Base-by-base conservation (phyloP, 2,329 filamentous ascomycete species). In the Drechslerella coelobrocha region DNA sequence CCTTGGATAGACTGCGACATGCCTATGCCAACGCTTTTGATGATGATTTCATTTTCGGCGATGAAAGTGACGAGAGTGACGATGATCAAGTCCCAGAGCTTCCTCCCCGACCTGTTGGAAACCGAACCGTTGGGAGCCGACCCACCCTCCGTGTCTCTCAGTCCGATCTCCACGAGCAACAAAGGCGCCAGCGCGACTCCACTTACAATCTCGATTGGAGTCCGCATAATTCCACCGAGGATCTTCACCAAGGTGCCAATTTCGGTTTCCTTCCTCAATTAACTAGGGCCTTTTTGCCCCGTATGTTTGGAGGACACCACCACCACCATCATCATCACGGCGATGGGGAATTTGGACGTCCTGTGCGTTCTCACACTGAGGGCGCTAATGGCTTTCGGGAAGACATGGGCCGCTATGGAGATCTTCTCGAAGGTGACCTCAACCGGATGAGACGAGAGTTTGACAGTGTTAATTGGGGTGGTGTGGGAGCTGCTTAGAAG, bases 171-270 rank as follows among this genome's bases (percentile, higher is more conserved):
- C 24, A 51, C 14, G 65, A 69, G 48, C 43, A 51, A 19, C 65
- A 57, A 4, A 57, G 52, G 31, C 52, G 27, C 9, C 62, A 69
- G 43, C 57, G 65, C n/a, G 59, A 62, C 17, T 69, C 65, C 17
- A 56, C 41, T 24, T 69, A 69, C 19, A 69, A 69, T 43, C 65
- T 69, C 12, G 65, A 69, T 24, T 69, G 65, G 65, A 69, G 65
- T 19, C 65, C 65, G 1, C 65, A 62, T 23, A 34, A 61, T 10
- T 69, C 65, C 17, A 57, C 17, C 4, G 65, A 69, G 26, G 47
- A 59, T 21, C 37, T 69, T 5, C 53, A 56, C 10, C 52, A 57
- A 23, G 65, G 59, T 23, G 57, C 5, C n/a, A 57, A 69, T 24
- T 69, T 69, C 21, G 59, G 65, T 21, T 62, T 69, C 37, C 21